Evolutionary conservation across 805 yeast species (phyloP).

Genomic region (Peterozyma toletana): DNA sequence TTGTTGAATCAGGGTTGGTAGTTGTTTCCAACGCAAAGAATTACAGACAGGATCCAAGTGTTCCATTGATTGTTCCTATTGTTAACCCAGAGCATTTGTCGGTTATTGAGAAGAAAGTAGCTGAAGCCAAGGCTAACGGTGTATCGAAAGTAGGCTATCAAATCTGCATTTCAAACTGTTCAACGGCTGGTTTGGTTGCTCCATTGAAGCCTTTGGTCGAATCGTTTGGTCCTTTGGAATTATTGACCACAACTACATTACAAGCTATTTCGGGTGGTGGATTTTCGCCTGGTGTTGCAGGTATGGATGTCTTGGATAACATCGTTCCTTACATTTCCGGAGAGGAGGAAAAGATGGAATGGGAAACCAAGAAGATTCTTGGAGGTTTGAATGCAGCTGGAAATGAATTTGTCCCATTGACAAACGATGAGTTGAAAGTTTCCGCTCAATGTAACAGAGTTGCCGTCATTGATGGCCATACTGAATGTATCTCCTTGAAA

Average conservation of each 20-base stretch:
- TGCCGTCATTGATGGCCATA: constrained; percentile 96
- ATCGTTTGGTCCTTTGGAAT: constrained; percentile 82
- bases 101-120: constrained; percentile 53
- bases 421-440: constrained; percentile 70
- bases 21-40: constrained; percentile 95
- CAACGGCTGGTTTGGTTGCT: constrained; percentile 96
- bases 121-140: constrained; percentile 42
- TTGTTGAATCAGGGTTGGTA: constrained; percentile 72
- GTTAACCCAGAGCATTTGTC: constrained; percentile 88
- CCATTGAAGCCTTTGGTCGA: constrained; percentile 94
- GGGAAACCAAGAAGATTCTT: constrained; percentile 95
- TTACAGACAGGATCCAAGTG: constrained; percentile 80
- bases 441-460: constrained; percentile 97
- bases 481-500: constrained; percentile 85
- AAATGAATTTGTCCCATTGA: constrained; percentile 46
- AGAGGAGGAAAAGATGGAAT: constrained; percentile 97
- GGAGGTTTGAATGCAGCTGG: constrained; percentile 53
- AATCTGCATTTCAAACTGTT: constrained; percentile 95
- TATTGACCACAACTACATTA: constrained; percentile 81
- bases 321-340: constrained; percentile 92
- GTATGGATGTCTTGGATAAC: constrained; percentile 91
- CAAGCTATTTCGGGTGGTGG: constrained; percentile 99
- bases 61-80: constrained; percentile 92
- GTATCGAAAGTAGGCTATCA: constrained; percentile 69
- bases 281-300: constrained; percentile 94